A percentile compares a stretch with the other conserved stretches of the same genome.
Conservation (phyloP, 768 basidiomycete genomes). For the Asterophora parasitica region DNA sequence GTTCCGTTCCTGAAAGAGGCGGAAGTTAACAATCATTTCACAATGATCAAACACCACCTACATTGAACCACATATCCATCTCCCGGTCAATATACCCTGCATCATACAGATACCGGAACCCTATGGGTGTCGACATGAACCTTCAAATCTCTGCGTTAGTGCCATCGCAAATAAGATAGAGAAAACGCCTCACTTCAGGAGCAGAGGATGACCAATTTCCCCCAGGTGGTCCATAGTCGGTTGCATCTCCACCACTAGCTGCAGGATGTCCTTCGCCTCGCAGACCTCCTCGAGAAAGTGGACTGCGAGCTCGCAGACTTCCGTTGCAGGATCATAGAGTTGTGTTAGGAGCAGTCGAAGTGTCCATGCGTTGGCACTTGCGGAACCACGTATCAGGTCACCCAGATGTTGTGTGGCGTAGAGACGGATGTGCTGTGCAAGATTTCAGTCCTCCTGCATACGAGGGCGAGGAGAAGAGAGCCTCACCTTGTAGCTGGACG, state of each 20-base stretch:
- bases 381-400: slow-evolving; percentile 62
- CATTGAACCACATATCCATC: slow-evolving; percentile 96
- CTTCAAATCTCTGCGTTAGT: slow-evolving; percentile 32
- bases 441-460: background rate
- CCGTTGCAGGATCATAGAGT: slow-evolving; percentile 86
- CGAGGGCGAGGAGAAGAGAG: background rate
- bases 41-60: slow-evolving; percentile 31
- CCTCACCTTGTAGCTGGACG: slow-evolving; percentile 81
- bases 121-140: slow-evolving; percentile 91
- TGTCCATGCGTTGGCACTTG: slow-evolving; percentile 78
- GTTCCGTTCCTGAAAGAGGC: slow-evolving; percentile 75
- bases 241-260: slow-evolving; percentile 90
- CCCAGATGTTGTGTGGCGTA: slow-evolving; percentile 89
- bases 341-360: slow-evolving; percentile 90
- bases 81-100: slow-evolving; percentile 91
- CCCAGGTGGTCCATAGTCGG: slow-evolving; percentile 95
- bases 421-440: slow-evolving; percentile 72
- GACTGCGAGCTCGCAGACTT: slow-evolving; percentile 89
- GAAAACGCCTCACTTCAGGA: slow-evolving; percentile 65
- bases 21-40: background rate
- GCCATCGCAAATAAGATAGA: background rate
- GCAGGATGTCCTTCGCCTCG: slow-evolving; percentile 75
- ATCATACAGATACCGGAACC: slow-evolving; percentile 88
- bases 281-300: slow-evolving; percentile 88
- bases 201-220: slow-evolving; percentile 81